A percentile compares a stretch with the other conserved stretches of the same genome.
Evolutionary conservation across 768 basidiomycete species (phyloP).

Genomic region (Leccinum pellstonianum): DNA sequence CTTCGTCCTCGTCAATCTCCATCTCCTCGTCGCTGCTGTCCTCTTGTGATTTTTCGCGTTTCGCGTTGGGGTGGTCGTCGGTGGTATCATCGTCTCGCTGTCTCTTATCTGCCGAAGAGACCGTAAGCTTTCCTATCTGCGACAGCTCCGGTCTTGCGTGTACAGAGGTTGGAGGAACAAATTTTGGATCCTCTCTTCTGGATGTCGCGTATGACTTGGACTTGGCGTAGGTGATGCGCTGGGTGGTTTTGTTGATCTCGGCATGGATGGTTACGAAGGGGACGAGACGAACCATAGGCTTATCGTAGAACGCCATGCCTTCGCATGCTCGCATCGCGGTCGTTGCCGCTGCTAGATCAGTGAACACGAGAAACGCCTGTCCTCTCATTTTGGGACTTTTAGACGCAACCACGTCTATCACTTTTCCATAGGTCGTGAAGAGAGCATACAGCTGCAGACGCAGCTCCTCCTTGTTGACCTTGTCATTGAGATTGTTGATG

Average conservation of each 20-base stretch:
- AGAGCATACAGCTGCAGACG: conserved; percentile 78
- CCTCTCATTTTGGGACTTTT: conserved; percentile 86
- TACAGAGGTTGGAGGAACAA: conserved; percentile 67
- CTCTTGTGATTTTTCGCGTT: conserved; percentile 67
- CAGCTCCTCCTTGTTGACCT: conserved; percentile 89
- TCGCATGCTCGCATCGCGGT: conserved; percentile 91
- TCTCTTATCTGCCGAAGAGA: conserved; percentile 54
- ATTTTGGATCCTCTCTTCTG: conserved; percentile 75
- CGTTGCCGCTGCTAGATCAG: conserved; percentile 87
- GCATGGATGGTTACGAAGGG: background rate
- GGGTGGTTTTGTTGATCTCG: conserved; percentile 17
- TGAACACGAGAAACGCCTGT: conserved; percentile 95
- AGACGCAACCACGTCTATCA: conserved; percentile 90
- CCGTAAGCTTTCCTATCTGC: conserved; percentile 39
- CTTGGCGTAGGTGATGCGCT: conserved; percentile 93
- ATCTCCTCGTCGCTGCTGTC: conserved; percentile 78
- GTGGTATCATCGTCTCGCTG: conserved; percentile 60
- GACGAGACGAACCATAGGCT: conserved; percentile 69
- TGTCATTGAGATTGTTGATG: conserved; percentile 90
- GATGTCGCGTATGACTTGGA: conserved; percentile 84
- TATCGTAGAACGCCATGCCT: conserved; percentile 91
- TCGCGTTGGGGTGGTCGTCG: conserved; percentile 54
- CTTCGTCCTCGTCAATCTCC: conserved; percentile 92
- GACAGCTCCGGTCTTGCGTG: conserved; percentile 51
- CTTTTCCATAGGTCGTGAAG: conserved; percentile 90